Conservation (phyloP, 257 asterid species). For the Primulina huaijiensis region DNA sequence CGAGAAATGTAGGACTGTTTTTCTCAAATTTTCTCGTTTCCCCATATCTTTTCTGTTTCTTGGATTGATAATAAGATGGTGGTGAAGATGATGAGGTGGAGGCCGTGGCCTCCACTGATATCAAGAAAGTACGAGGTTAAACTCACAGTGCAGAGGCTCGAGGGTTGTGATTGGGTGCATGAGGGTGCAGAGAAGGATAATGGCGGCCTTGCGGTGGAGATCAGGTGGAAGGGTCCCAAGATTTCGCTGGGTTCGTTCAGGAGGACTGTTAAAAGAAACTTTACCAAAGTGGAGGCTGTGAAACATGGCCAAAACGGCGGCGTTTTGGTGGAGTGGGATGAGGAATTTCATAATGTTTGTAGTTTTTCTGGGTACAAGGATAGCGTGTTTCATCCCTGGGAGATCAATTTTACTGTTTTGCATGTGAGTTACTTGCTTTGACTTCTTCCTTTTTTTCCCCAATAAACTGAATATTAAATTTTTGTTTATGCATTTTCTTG, state of each 20-base stretch:
- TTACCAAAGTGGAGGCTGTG: conserved; percentile 53
- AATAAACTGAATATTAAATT: not conserved
- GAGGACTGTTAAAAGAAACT: conserved; percentile 59
- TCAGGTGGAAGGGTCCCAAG: conserved; percentile 58
- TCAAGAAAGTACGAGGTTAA: conserved; percentile 66
- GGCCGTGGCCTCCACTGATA: conserved; percentile 91
- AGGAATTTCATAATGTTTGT: conserved; percentile 69
- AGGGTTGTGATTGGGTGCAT: conserved; percentile 56
- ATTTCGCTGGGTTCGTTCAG: conserved; percentile 45
- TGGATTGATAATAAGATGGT: conserved; percentile 43
- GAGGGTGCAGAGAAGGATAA: conserved; percentile 51
- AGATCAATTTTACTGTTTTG: conserved; percentile 69
- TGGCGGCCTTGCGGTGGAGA: conserved; percentile 53
- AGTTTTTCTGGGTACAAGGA: conserved; percentile 69
- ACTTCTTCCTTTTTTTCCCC: not conserved
- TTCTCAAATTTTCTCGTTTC: not conserved
- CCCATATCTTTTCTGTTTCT: conserved; percentile 7
- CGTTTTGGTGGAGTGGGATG: conserved; percentile 80
- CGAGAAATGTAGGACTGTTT: conserved; percentile 4
- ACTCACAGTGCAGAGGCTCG: conserved; percentile 51
- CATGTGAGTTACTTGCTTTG: conserved; percentile 55
- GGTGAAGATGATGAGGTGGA: conserved; percentile 92
- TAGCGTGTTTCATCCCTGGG: conserved; percentile 91
- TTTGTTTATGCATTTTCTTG: not conserved
- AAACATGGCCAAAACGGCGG: conserved; percentile 35